Evolutionary conservation across 768 basidiomycete genomes (phyloP).

Genomic region (Termitomyces bulborhizus): DNA sequence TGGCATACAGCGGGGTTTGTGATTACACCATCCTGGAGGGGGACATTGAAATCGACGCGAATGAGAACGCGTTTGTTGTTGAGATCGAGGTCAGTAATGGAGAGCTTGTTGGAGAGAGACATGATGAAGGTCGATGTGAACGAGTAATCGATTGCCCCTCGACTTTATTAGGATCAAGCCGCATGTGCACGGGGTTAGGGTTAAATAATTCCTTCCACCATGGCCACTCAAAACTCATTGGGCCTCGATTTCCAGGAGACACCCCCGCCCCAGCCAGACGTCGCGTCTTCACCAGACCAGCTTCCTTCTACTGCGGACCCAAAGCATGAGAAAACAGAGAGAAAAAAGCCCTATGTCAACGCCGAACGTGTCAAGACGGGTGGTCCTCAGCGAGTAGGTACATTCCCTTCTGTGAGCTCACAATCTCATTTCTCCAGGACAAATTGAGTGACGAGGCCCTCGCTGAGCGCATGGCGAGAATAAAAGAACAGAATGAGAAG

Average conservation of each 20-base stretch:
- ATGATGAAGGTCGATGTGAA: conserved; percentile 35
- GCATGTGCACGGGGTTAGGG: conserved; percentile 22
- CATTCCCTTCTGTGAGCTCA: not conserved
- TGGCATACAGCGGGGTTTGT: conserved; percentile 89
- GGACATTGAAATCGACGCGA: conserved; percentile 95
- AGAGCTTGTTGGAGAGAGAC: conserved; percentile 94
- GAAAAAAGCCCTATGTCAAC: conserved; percentile 75
- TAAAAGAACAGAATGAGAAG: conserved; percentile 58
- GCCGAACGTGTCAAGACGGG: conserved; percentile 82
- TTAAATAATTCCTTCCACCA: conserved; percentile 18
- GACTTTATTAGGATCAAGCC: conserved; percentile 5
- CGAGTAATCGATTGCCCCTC: conserved; percentile 2
- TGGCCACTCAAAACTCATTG: conserved; percentile 55
- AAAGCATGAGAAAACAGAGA: conserved; percentile 44
- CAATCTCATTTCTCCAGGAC: conserved; percentile 18
- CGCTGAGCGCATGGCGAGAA: conserved; percentile 53
- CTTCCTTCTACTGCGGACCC: conserved; percentile 13
- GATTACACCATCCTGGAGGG: conserved; percentile 85
- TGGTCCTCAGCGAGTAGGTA: conserved; percentile 60
- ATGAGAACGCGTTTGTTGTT: conserved; percentile 86
- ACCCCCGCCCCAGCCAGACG: conserved; percentile 7
- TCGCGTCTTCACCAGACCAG: not conserved
- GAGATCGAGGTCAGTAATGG: conserved; percentile 88
- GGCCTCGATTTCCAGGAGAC: conserved; percentile 55
- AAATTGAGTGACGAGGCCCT: conserved; percentile 49